Base-by-base conservation (phyloP, 305 asterid genomes). In the Striga hermonthica region DNA sequence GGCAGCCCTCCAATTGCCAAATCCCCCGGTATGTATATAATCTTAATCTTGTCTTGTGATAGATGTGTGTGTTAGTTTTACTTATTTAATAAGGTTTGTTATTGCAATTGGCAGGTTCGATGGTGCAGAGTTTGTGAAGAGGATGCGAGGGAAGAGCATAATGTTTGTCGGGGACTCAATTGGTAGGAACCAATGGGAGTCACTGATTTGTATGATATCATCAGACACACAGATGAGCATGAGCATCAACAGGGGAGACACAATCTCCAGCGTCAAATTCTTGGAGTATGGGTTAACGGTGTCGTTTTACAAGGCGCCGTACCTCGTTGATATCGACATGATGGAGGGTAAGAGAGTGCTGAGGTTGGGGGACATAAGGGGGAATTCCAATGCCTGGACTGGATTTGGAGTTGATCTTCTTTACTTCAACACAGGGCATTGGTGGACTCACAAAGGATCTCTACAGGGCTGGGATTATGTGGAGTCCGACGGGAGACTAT, bases 161-260 rank as follows among this genome's bases (percentile, higher is more conserved):
- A 90, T 93, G 97, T 93, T 90, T 68, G 97, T 93, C 31, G 98
- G 98, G 3, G 98, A 93, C 61, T 93, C 98, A 9, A 52, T 92
- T 68, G 96, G 97, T 28, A 78, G 94, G 54, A 92, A 92, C 71
- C 98, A 92, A 74, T 92, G 96, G 96, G 82, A 92, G 71, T 89
- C 97, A 7, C 72, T 92, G 69, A 60, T 87, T 44, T 92, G 98
- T 72, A 75, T 93, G 96, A 82, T 88, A 48, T 71, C 84, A 43
- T 78, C 95, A 22, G 81, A 82, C 0, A 5, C 86, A 12, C 73
- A 75, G 5, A 80, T 94, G 14, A 89, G 83, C 14, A 87, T 91
- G 3, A 90, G 82, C 73, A 50, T 72, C 43, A 36, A 15, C 61
- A 68, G 84, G 56, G 94, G 95, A 44, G 96, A 90, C 67, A 94